A percentile compares a stretch with the other conserved stretches of the same genome.
Conservation (phyloP, 1,139 yeast species). For the Hyphopichia wangnamkhiaoensis region DNA sequence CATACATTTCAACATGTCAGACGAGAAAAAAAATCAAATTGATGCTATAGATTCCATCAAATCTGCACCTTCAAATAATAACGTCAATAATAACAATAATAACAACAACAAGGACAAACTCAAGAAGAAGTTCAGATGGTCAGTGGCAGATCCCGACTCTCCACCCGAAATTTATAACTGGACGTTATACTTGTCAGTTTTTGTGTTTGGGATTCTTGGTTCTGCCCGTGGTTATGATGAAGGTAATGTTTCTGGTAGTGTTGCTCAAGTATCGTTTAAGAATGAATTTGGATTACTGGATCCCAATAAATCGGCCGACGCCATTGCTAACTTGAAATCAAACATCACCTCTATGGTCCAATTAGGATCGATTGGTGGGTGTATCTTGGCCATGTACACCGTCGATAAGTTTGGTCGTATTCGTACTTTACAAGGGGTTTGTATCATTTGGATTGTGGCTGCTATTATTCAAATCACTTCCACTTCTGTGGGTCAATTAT, state of each 20-base stretch:
- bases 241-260: conserved; percentile 51
- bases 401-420: conserved; percentile 60
- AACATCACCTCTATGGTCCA: conserved; percentile 66
- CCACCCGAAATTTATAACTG: conserved; percentile 53
- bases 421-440: conserved; percentile 48
- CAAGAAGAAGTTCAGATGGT: conserved; percentile 19
- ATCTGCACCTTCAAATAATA: background rate
- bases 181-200: conserved; percentile 47
- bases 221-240: conserved; percentile 65
- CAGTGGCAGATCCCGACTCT: conserved; percentile 31
- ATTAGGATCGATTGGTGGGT: conserved; percentile 60
- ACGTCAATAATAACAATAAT: background rate
- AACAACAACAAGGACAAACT: background rate
- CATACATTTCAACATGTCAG: background rate
- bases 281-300: conserved; percentile 49
- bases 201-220: conserved; percentile 59
- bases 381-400: conserved; percentile 48
- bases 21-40: background rate
- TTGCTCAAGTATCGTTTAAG: conserved; percentile 46
- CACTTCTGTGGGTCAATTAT: conserved; percentile 45
- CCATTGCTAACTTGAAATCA: conserved; percentile 51
- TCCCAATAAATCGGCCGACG: conserved; percentile 29
- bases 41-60: background rate
- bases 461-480: conserved; percentile 52
- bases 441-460: conserved; percentile 47